These are phyloP conservation scores for Clitocybe nebularis DNA, from an alignment of 1,284 basidiomycete species.

Conservation along the genomic window DNA sequence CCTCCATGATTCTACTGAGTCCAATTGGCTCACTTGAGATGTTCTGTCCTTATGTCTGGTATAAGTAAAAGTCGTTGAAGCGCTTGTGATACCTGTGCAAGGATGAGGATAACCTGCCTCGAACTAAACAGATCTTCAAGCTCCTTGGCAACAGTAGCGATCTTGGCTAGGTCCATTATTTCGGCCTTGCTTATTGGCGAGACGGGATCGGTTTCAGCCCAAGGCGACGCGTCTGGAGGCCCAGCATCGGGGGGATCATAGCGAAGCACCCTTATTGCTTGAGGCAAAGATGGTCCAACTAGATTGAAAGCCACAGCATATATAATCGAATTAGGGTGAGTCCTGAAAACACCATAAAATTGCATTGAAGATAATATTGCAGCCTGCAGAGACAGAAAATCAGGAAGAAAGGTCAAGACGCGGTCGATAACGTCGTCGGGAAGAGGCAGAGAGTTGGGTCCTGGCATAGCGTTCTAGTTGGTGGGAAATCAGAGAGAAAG, in stretches of 20 bases:
- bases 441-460: constrained; percentile 17
- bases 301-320: constrained; percentile 23
- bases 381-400: constrained; percentile 19
- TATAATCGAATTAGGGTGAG: constrained; percentile 22
- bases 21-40: constrained; percentile 23
- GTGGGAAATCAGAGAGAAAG: too few species aligned
- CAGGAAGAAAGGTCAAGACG: constrained; percentile 20
- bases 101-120: constrained; percentile 19
- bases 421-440: constrained; percentile 23
- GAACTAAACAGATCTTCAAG: constrained; percentile 33
- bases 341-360: constrained; percentile 20
- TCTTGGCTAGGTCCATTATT: constrained; percentile 16
- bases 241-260: constrained; percentile 7
- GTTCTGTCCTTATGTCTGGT: constrained; percentile 29
- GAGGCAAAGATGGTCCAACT: constrained; percentile 23
- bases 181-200: constrained; percentile 21
- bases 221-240: constrained; percentile 1
- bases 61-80: not conserved
- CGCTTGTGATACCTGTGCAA: not conserved
- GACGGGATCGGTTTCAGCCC: constrained; percentile 17
- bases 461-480: constrained; percentile 18
- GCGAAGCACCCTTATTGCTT: constrained; percentile 22
- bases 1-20: constrained; percentile 26
- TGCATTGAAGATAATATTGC: constrained; percentile 21
- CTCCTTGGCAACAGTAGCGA: constrained; percentile 19